A percentile compares a stretch with the other conserved stretches of the same genome.
Conservation (phyloP, 148 eudicot genomes). For the Simmondsia chinensis region DNA sequence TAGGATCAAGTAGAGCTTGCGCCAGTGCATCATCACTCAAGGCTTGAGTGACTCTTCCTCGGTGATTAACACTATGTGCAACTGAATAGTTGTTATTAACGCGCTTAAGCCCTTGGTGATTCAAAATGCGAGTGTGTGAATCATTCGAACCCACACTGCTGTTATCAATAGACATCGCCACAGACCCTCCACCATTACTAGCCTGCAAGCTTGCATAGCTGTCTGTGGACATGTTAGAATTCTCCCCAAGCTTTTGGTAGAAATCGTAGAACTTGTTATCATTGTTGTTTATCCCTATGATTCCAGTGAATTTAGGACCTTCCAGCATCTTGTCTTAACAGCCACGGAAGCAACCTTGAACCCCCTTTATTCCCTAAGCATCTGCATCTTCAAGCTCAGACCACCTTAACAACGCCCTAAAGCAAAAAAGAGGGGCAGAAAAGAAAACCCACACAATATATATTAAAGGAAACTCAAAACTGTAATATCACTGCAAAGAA, state of each 20-base stretch:
- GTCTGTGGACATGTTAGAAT: constrained; percentile 83
- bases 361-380: constrained; percentile 28
- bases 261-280: constrained; percentile 67
- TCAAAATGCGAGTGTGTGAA: constrained; percentile 81
- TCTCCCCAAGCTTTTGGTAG: constrained; percentile 81
- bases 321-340: constrained; percentile 63
- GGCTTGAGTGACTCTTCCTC: constrained; percentile 72
- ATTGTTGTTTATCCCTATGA: constrained; percentile 59
- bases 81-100: constrained; percentile 54
- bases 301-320: constrained; percentile 69
- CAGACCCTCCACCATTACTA: constrained; percentile 92
- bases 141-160: constrained; percentile 93
- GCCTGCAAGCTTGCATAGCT: constrained; percentile 70
- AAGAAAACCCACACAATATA: background rate
- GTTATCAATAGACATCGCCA: constrained; percentile 90
- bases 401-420: constrained; percentile 12
- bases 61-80: constrained; percentile 55
- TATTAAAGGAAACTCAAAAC: background rate
- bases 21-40: constrained; percentile 89
- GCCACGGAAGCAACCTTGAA: constrained; percentile 14
- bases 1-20: constrained; percentile 79
- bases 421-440: constrained; percentile 6
- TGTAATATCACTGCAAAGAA: too few relatives aligned
- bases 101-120: constrained; percentile 71
- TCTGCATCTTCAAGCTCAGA: constrained; percentile 17